These are phyloP conservation scores for Entonaema liquescens DNA, from an alignment of 495 filamentous ascomycete species.

Conservation along the genomic window DNA sequence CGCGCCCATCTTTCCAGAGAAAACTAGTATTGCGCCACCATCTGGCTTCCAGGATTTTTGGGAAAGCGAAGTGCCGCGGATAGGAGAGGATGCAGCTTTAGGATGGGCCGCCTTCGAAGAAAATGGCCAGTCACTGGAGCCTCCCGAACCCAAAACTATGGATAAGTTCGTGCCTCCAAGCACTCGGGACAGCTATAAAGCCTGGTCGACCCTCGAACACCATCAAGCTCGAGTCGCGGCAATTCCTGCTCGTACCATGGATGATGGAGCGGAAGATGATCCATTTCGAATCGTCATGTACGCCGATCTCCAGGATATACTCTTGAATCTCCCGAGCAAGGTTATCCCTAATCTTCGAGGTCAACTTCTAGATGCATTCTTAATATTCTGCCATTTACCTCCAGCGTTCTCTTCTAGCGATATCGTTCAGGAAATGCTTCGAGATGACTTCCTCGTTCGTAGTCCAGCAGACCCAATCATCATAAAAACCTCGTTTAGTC, in stretches of 20 bases:
- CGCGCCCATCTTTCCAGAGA: slow-evolving; percentile 48
- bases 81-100: slow-evolving; percentile 75
- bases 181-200: slow-evolving; percentile 52
- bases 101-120: slow-evolving; percentile 72
- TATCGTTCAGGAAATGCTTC: slow-evolving; percentile 24
- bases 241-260: slow-evolving; percentile 72
- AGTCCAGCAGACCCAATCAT: slow-evolving; percentile 21
- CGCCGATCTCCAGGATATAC: slow-evolving; percentile 72
- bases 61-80: slow-evolving; percentile 82
- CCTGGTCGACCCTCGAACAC: slow-evolving; percentile 71
- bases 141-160: slow-evolving; percentile 48
- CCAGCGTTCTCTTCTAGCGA: slow-evolving; percentile 44
- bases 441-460: slow-evolving; percentile 51
- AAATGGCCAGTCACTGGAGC: slow-evolving; percentile 42
- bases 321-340: slow-evolving; percentile 62
- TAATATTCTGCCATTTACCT: slow-evolving; percentile 77
- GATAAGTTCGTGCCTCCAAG: slow-evolving; percentile 27
- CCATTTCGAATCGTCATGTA: slow-evolving; percentile 80
- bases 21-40: slow-evolving; percentile 47
- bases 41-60: slow-evolving; percentile 74
- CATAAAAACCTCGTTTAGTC: slow-evolving; percentile 7
- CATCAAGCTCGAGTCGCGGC: slow-evolving; percentile 55
- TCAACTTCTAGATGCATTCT: slow-evolving; percentile 69
- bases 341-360: slow-evolving; percentile 47
- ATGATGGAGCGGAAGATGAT: slow-evolving; percentile 74